Percentiles rank a stretch among this genome's conserved stretches.
Evolutionary conservation across 106 monocot species (phyloP).

Genomic region (Dendrobium huoshanense): DNA sequence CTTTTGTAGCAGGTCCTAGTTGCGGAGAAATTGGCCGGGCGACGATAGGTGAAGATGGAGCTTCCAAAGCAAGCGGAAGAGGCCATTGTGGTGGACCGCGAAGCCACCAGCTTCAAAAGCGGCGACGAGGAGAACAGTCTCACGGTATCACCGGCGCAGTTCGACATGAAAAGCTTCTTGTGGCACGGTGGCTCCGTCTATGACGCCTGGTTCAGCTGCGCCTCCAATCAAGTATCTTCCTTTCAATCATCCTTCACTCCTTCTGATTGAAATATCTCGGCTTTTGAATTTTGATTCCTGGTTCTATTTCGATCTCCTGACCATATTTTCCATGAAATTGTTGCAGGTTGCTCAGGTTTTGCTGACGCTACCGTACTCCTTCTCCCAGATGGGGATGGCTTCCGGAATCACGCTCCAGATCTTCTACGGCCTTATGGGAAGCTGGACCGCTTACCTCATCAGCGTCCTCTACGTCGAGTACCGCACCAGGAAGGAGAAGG

Average conservation of each 20-base stretch:
- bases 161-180: slow-evolving; percentile 66
- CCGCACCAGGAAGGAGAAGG: slow-evolving; percentile 80
- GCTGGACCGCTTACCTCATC: slow-evolving; percentile 96
- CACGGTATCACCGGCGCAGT: background rate
- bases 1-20: background rate
- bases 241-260: background rate
- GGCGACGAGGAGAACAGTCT: background rate
- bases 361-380: slow-evolving; percentile 83
- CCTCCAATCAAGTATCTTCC: slow-evolving; percentile 58
- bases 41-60: background rate
- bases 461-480: slow-evolving; percentile 92
- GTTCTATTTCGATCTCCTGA: background rate
- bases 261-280: background rate
- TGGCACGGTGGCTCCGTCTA: slow-evolving; percentile 96
- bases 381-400: slow-evolving; percentile 89
- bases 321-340: background rate
- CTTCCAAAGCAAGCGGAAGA: slow-evolving; percentile 6
- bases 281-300: background rate
- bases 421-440: slow-evolving; percentile 85
- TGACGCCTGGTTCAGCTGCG: slow-evolving; percentile 96
- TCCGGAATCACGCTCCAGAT: slow-evolving; percentile 70
- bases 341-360: slow-evolving; percentile 77
- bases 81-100: background rate
- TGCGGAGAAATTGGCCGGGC: background rate
- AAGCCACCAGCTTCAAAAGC: background rate